Conservation (phyloP, 208 protist genomes). For the Acanthamoeba triangularis region DNA sequence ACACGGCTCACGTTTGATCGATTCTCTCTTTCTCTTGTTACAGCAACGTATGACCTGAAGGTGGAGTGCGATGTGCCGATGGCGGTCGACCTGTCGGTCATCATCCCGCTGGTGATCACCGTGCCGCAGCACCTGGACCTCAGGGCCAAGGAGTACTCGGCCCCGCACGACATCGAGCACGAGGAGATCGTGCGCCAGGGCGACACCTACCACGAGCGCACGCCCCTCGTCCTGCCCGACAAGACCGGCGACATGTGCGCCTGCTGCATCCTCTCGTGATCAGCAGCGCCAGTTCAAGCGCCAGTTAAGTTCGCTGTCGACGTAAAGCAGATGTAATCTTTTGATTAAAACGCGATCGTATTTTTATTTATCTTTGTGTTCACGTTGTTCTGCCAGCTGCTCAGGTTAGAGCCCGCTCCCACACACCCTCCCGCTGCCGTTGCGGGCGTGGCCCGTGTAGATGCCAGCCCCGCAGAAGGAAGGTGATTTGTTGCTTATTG, state of each 20-base stretch:
- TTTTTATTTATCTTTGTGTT: too few species aligned
- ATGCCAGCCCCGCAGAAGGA: too few species aligned
- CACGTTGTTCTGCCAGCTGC: too few species aligned
- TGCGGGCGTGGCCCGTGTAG: too few species aligned
- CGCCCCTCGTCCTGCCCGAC: slow-evolving; percentile 60
- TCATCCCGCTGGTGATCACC: slow-evolving; percentile 27
- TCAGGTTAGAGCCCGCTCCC: too few species aligned
- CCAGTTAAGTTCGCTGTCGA: too few species aligned
- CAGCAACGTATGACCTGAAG: slow-evolving; percentile 41
- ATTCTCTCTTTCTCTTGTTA: background rate
- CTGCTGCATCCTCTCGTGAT: slow-evolving; percentile 36
- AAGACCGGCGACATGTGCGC: slow-evolving; percentile 61
- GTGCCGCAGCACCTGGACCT: slow-evolving; percentile 64
- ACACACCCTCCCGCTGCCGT: too few species aligned
- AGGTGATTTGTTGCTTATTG: too few species aligned
- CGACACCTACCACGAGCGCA: slow-evolving; percentile 66
- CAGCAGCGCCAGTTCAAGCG: too few species aligned
- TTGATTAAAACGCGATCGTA: background rate
- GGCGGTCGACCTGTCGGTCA: slow-evolving; percentile 43
- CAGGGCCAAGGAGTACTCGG: slow-evolving; percentile 1
- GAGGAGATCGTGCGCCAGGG: slow-evolving; percentile 41
- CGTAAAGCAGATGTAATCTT: background rate
- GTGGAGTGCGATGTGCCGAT: slow-evolving; percentile 75
- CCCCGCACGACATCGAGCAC: slow-evolving; percentile 51
- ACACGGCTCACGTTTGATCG: too few species aligned